These are phyloP conservation scores for Massariosphaeria phaeospora DNA, from an alignment of 495 filamentous ascomycete species.

Conservation along the genomic window DNA sequence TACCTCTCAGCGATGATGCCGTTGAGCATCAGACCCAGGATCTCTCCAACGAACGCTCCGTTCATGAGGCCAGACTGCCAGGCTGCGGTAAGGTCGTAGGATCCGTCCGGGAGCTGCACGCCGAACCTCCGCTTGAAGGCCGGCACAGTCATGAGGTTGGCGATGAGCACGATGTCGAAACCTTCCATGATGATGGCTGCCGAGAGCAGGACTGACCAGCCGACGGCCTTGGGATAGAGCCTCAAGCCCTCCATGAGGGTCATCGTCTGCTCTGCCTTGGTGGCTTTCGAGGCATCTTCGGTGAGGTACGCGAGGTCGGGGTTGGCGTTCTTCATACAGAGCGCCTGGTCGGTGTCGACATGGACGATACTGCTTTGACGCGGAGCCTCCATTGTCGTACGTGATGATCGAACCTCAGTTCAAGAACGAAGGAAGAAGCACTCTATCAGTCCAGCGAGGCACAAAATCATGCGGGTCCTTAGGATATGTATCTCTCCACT, in stretches of 20 bases:
- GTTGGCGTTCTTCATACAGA: constrained; percentile 14
- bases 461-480: not conserved
- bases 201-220: constrained; percentile 57
- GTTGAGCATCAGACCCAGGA: constrained; percentile 72
- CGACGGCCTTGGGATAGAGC: constrained; percentile 55
- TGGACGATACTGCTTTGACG: constrained; percentile 15
- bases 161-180: constrained; percentile 57
- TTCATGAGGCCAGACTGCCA: constrained; percentile 79
- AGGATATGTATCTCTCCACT: not conserved
- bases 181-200: constrained; percentile 63
- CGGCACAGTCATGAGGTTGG: constrained; percentile 41
- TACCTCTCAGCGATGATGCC: constrained; percentile 71
- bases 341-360: constrained; percentile 12
- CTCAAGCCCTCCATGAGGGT: constrained; percentile 34
- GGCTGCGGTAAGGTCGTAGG: constrained; percentile 62
- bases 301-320: constrained; percentile 8
- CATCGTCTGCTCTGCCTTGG: constrained; percentile 22
- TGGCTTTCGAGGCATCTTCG: constrained; percentile 23
- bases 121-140: constrained; percentile 68
- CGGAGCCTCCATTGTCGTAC: constrained; percentile 4
- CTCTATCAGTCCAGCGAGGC: not conserved
- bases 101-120: constrained; percentile 49
- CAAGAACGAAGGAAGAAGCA: not conserved
- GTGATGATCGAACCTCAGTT: not conserved
- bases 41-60: constrained; percentile 60